Evolutionary conservation across 1,284 basidiomycete species (phyloP), one percentile per base, ranked within the genome.

Genomic region (Tylopilus microsporus): DNA sequence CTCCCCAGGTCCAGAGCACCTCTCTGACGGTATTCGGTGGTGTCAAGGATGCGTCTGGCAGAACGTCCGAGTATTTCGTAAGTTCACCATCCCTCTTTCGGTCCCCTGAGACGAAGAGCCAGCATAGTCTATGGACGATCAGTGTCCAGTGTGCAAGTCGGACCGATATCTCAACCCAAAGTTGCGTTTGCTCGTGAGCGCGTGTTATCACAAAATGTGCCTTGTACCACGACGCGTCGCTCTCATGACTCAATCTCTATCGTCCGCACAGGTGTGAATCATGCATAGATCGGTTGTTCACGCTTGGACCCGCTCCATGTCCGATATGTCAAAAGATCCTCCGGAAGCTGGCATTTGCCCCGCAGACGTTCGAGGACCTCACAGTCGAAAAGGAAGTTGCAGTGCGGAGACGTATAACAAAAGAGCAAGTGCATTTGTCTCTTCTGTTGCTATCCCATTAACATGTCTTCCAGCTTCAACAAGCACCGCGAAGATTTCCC

Each of bases 181-280:
- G 68, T 79, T 99, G 32, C 86, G 96, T 47, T 79, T 99, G 50
- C 82, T 99, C 58, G 95, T 99, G 62, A 95, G 94, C 69, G 84
- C 92, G 39, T 99, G 97, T 74, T 99, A 98, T 75, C 97, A 99
- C 77, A 98, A 98, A 81, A 96, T 98, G 95, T 93, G 64, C 63
- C 60, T 82, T 69, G 49, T 49, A 50, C 47, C 50, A 18, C 21
- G 39, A 21, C 46, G 37, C 49, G 45, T 47, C 5, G 47, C 42
- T 59, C 16, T 30, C 46, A 53, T 60, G 45, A 41, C 64, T 67
- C 52, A 64, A 59, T 47, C 37, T 54, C 56, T n/a, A 65, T 39
- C 19, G 30, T 15, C 19, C 37, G 34, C 47, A 13, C 66, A 95
- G 93, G 91, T 98, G 94, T 75, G 94, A 97, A 77, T 92, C 91